Conservation (phyloP, 2,329 filamentous ascomycete species). For the Trichophyton verrucosum region DNA sequence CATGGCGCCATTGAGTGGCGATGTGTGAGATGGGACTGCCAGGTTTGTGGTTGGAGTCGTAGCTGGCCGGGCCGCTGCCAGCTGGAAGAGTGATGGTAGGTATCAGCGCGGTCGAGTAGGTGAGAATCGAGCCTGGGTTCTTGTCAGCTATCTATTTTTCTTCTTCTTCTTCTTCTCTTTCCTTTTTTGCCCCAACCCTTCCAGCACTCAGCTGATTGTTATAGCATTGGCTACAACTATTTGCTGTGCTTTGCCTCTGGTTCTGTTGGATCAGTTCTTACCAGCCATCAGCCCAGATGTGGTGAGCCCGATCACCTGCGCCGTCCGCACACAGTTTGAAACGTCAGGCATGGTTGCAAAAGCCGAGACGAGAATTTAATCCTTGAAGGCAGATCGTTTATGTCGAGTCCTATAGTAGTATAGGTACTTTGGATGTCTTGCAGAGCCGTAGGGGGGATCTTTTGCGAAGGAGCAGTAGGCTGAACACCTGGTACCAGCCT, state of each 20-base stretch:
- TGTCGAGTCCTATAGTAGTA: background rate
- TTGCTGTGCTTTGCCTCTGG: background rate
- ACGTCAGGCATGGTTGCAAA: background rate
- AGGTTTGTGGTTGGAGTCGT: slow-evolving; percentile 10
- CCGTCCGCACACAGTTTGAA: slow-evolving; percentile 7
- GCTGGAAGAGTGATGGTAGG: slow-evolving; percentile 11
- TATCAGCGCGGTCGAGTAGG: slow-evolving; percentile 9
- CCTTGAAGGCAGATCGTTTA: background rate
- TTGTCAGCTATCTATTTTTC: background rate
- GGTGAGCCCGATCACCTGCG: slow-evolving; percentile 12
- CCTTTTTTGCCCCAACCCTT: background rate
- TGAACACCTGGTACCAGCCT: background rate
- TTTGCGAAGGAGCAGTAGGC: background rate
- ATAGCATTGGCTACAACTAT: no score
- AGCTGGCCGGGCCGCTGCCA: slow-evolving; percentile 8
- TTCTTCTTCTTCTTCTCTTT: background rate
- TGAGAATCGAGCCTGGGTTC: slow-evolving; percentile 9
- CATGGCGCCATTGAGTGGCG: slow-evolving; percentile 21
- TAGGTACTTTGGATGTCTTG: background rate
- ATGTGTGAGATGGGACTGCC: slow-evolving; percentile 16
- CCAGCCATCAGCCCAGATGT: slow-evolving; percentile 10
- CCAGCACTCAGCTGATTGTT: no score
- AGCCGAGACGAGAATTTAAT: background rate
- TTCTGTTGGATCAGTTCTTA: slow-evolving; percentile 1
- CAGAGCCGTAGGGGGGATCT: background rate